Conservation (phyloP, 225 moss, liverwort and hornwort genomes). For the Climacium dendroides region DNA sequence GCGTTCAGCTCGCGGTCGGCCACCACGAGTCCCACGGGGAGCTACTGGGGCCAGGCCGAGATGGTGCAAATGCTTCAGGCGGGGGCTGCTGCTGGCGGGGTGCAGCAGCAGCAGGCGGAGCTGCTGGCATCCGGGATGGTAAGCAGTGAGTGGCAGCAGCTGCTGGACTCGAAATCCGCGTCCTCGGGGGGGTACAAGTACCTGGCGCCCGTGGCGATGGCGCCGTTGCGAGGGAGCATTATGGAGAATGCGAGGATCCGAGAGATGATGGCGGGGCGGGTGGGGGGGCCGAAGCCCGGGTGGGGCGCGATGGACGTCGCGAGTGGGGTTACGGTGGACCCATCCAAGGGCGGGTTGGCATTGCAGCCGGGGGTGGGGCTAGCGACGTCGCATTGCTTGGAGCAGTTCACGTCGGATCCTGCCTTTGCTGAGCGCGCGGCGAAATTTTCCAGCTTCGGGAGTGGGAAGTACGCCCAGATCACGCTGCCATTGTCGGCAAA, state of each 20-base stretch:
- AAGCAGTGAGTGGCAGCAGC: slow-evolving; percentile 28
- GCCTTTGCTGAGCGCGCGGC: slow-evolving; percentile 89
- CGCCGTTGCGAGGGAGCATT: neutral
- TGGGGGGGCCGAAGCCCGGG: neutral
- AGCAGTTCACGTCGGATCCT: slow-evolving; percentile 61
- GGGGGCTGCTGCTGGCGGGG: neutral
- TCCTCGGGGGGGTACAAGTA: neutral
- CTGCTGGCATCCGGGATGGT: slow-evolving; percentile 1
- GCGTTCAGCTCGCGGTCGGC: slow-evolving; percentile 1
- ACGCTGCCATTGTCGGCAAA: slow-evolving; percentile 18
- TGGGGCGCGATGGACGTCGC: slow-evolving; percentile 14
- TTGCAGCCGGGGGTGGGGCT: slow-evolving; percentile 47
- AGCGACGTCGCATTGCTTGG: slow-evolving; percentile 44
- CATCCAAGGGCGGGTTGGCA: slow-evolving; percentile 54
- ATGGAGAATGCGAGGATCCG: slow-evolving; percentile 32
- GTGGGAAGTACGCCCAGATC: slow-evolving; percentile 21
- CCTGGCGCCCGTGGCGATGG: slow-evolving; percentile 5
- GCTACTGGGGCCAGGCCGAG: slow-evolving; percentile 3
- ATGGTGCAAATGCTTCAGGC: slow-evolving; percentile 5
- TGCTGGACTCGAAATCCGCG: slow-evolving; percentile 10
- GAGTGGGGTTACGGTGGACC: slow-evolving; percentile 48
- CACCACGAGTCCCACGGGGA: slow-evolving; percentile 6
- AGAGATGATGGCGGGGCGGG: slow-evolving; percentile 13
- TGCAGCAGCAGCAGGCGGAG: neutral
- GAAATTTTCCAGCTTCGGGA: slow-evolving; percentile 58